Evolutionary conservation across 345 rosid species (phyloP).

Genomic region (Ailanthus altissimus): DNA sequence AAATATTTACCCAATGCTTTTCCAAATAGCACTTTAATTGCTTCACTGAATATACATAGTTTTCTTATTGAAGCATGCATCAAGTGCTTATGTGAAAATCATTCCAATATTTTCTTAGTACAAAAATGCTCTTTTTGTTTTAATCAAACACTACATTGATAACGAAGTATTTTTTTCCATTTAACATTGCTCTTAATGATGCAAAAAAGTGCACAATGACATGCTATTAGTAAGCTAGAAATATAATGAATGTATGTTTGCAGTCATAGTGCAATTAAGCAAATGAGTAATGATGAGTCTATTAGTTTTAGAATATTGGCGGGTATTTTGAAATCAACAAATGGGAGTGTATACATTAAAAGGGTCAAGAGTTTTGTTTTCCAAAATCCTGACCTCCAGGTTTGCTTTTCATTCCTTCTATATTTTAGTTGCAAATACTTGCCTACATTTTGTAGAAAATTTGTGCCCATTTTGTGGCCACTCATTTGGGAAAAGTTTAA

Average conservation of each 20-base stretch:
- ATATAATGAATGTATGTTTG: not conserved
- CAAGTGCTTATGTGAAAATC: not conserved
- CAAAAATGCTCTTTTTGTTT: not conserved
- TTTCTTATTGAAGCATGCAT: not conserved
- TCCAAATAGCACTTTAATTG: too few relatives aligned
- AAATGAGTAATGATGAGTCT: not conserved
- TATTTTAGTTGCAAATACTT: not conserved
- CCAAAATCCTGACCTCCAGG: constrained; percentile 91
- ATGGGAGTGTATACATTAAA: constrained; percentile 54
- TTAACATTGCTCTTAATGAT: not conserved
- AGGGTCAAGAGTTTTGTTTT: constrained; percentile 81
- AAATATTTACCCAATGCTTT: too few relatives aligned
- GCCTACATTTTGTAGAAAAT: too few relatives aligned
- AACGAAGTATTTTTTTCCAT: not conserved
- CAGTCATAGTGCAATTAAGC: not conserved
- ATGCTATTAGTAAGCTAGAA: not conserved
- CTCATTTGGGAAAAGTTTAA: too few relatives aligned
- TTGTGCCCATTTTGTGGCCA: too few relatives aligned
- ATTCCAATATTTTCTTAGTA: not conserved
- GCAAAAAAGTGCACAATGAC: not conserved
- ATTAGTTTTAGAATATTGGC: constrained; percentile 49
- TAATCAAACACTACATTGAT: not conserved
- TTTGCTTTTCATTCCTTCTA: constrained; percentile 2
- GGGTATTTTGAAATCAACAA: constrained; percentile 74
- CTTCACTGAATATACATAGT: too few relatives aligned